Evolutionary conservation across 1,139 yeast genomes (phyloP).

Genomic region (Protomyces inundatus): DNA sequence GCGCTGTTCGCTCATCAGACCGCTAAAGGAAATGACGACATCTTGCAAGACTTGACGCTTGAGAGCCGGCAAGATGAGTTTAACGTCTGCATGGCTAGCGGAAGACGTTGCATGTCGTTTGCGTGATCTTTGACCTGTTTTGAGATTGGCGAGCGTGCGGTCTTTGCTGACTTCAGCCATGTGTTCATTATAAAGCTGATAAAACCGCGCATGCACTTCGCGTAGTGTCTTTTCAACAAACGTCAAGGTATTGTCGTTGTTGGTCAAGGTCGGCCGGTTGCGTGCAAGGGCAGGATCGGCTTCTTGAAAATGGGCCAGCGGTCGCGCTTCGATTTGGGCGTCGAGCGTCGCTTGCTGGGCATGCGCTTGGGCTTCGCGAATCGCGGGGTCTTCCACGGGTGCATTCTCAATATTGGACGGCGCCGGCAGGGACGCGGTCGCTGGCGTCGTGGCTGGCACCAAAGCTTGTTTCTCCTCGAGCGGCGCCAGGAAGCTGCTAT

Average conservation of each 20-base stretch:
- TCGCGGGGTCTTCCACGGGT: slow-evolving; percentile 34
- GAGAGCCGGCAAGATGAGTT: slow-evolving; percentile 64
- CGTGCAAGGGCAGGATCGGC: slow-evolving; percentile 34
- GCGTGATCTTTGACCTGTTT: neutral
- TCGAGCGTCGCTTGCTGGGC: slow-evolving; percentile 57
- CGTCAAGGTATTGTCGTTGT: slow-evolving; percentile 72
- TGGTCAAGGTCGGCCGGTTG: slow-evolving; percentile 47
- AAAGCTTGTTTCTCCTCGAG: slow-evolving; percentile 35
- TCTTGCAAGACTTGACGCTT: slow-evolving; percentile 64
- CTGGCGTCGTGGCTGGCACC: neutral
- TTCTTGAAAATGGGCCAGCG: slow-evolving; percentile 75
- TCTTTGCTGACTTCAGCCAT: slow-evolving; percentile 26
- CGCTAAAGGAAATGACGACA: slow-evolving; percentile 72
- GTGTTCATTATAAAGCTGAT: slow-evolving; percentile 43
- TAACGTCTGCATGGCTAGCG: slow-evolving; percentile 39
- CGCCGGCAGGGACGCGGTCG: neutral
- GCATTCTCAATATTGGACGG: slow-evolving; percentile 18
- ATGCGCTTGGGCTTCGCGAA: slow-evolving; percentile 41
- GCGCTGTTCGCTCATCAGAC: slow-evolving; percentile 74
- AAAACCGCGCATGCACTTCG: slow-evolving; percentile 63
- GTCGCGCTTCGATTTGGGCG: slow-evolving; percentile 67
- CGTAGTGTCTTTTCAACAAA: slow-evolving; percentile 60
- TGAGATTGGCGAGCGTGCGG: slow-evolving; percentile 26
- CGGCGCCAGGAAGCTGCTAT: slow-evolving; percentile 85
- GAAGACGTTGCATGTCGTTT: neutral